Percentiles rank a stretch among this genome's conserved stretches.
Conservation (phyloP, 2,329 filamentous ascomycete species). For the Xylariaceae sp. region DNA sequence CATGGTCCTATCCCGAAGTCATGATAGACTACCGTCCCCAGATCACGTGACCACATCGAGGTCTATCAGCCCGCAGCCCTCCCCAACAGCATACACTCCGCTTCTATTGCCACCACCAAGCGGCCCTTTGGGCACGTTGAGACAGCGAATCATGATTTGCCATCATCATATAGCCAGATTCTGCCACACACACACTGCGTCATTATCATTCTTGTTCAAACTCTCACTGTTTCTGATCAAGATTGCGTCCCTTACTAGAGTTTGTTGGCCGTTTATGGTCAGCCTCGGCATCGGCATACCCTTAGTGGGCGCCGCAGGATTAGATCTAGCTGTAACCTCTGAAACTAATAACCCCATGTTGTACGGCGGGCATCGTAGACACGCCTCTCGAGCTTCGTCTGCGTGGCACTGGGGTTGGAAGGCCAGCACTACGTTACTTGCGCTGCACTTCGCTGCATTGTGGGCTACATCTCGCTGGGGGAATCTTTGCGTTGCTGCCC, state of each 20-base stretch:
- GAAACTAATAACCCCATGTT: constrained; percentile 22
- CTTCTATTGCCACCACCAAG: constrained; percentile 58
- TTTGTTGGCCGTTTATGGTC: constrained; percentile 76
- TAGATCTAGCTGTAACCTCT: constrained; percentile 62
- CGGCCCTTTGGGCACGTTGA: constrained; percentile 32
- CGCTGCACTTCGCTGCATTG: constrained; percentile 44
- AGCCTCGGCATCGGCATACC: constrained; percentile 69
- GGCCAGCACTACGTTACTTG: constrained; percentile 41
- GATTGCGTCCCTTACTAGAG: constrained; percentile 65
- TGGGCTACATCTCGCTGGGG: constrained; percentile 41
- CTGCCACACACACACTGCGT: constrained; percentile 39
- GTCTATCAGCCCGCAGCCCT: constrained; percentile 27
- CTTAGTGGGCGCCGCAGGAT: constrained; percentile 69
- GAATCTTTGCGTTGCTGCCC: constrained; percentile 41
- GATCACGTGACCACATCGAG: constrained; percentile 36
- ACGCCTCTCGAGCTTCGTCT: constrained; percentile 12
- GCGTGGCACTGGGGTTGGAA: constrained; percentile 43
- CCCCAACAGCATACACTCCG: constrained; percentile 38
- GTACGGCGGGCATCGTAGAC: constrained; percentile 24
- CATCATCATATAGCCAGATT: constrained; percentile 45
- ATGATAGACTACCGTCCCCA: constrained; percentile 45
- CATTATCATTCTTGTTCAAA: constrained; percentile 52
- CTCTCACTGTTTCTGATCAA: constrained; percentile 72
- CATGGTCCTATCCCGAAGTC: constrained; percentile 50
- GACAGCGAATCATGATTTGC: constrained; percentile 44